These are phyloP conservation scores for Luffa aegyptiaca DNA, from an alignment of 306 rosid species.

Conservation along the genomic window DNA sequence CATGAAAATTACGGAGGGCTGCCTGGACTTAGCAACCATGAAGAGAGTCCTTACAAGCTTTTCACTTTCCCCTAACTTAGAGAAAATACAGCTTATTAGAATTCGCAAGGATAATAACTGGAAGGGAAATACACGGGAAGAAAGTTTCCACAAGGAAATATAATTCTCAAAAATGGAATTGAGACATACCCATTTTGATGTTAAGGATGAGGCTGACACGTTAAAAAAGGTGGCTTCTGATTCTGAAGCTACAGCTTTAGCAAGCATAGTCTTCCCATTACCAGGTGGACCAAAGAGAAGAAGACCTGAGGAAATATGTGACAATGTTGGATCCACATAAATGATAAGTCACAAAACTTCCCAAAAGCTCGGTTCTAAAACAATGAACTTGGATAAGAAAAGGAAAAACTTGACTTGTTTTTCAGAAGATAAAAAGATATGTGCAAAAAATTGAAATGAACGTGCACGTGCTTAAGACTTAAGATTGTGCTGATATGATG, in stretches of 20 bases:
- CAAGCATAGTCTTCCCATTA: slow-evolving; percentile 98
- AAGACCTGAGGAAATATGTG: slow-evolving; percentile 42
- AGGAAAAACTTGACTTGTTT: neutral
- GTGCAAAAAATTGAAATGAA: neutral
- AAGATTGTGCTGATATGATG: neutral
- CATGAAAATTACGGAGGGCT: slow-evolving; percentile 93
- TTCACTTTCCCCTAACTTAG: slow-evolving; percentile 76
- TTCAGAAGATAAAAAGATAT: neutral
- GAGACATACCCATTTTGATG: slow-evolving; percentile 89
- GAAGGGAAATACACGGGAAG: neutral
- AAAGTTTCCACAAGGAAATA: neutral
- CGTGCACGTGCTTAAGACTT: neutral
- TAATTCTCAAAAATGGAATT: slow-evolving; percentile 1
- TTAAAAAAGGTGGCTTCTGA: slow-evolving; percentile 94
- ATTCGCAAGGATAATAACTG: slow-evolving; percentile 8
- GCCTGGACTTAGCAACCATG: slow-evolving; percentile 84
- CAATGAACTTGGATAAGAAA: neutral
- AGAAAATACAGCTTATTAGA: slow-evolving; percentile 18
- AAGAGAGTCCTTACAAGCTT: slow-evolving; percentile 93
- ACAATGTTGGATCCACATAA: neutral
- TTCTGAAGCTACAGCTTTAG: slow-evolving; percentile 98
- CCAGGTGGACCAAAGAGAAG: slow-evolving; percentile 99
- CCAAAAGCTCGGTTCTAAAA: neutral
- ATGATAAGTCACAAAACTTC: neutral
- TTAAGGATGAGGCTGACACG: slow-evolving; percentile 81